A percentile compares a stretch with the other conserved stretches of the same genome.
phyloP scores from a whole-genome alignment of 306 rosid species.

The Psophocarpus tetragonolobus region DNA sequence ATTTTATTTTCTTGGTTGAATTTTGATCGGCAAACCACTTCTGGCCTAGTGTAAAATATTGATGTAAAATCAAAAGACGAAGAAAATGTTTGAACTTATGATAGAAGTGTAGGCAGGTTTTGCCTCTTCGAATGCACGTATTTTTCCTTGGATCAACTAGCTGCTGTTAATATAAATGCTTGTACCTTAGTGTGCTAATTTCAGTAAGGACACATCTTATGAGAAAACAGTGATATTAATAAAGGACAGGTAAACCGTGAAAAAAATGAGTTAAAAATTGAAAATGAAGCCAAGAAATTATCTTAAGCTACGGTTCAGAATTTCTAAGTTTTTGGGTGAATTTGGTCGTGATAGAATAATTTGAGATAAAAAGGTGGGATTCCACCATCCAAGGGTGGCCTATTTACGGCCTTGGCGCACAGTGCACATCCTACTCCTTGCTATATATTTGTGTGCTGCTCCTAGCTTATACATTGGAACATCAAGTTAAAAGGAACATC shows the following conservation, averaged over 20 bases:
- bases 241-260: conserved; percentile 15
- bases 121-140: conserved; percentile 25
- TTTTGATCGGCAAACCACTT: conserved; percentile 8
- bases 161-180: conserved; percentile 12
- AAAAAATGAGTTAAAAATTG: background rate
- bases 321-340: conserved; percentile 37
- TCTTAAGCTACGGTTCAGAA: conserved; percentile 34
- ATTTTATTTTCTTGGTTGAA: conserved; percentile 10
- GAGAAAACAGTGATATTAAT: background rate
- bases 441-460: conserved; percentile 55
- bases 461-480: conserved; percentile 37
- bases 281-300: background rate
- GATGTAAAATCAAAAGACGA: conserved; percentile 1
- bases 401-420: conserved; percentile 30
- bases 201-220: background rate
- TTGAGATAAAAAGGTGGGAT: conserved; percentile 50
- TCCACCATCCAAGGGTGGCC: conserved; percentile 47
- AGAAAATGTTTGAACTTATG: background rate
- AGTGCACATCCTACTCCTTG: conserved; percentile 40
- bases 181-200: conserved; percentile 23
- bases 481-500: conserved; percentile 52
- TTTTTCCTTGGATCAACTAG: conserved; percentile 24
- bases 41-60: conserved; percentile 10
- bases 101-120: background rate
- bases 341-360: conserved; percentile 50